These are phyloP conservation scores for Neonectria hederae DNA, from an alignment of 2,329 filamentous ascomycete genomes.

Conservation along the genomic window DNA sequence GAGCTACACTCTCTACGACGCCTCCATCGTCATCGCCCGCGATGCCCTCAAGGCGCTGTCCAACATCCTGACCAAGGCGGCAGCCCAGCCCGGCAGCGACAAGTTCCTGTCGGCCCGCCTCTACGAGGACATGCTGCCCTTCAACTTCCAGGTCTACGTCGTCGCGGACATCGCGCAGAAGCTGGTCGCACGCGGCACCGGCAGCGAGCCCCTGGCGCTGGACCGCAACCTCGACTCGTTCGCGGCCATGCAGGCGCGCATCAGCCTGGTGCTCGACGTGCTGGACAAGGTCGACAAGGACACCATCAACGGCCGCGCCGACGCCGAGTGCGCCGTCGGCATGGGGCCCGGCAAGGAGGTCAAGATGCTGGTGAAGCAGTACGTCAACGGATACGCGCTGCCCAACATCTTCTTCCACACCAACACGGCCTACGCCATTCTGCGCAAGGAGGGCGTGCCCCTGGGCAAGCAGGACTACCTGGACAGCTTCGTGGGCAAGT, in stretches of 20 bases:
- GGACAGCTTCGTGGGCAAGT: slow-evolving; percentile 44
- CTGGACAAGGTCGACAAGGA: slow-evolving; percentile 48
- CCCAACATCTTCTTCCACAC: slow-evolving; percentile 74
- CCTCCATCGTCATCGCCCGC: slow-evolving; percentile 46
- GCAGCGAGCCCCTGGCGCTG: slow-evolving; percentile 40
- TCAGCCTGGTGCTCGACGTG: slow-evolving; percentile 44
- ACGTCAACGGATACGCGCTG: slow-evolving; percentile 58
- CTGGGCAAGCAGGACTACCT: slow-evolving; percentile 70
- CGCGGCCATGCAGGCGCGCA: slow-evolving; percentile 47
- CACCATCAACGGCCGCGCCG: slow-evolving; percentile 45
- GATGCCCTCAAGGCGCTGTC: slow-evolving; percentile 46
- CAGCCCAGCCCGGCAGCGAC: slow-evolving; percentile 45
- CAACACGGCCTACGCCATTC: slow-evolving; percentile 66
- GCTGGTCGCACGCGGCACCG: slow-evolving; percentile 47
- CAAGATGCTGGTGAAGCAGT: slow-evolving; percentile 48
- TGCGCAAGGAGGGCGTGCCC: slow-evolving; percentile 68
- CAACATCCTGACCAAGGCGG: slow-evolving; percentile 50
- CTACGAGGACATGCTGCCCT: slow-evolving; percentile 54
- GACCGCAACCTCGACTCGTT: slow-evolving; percentile 46
- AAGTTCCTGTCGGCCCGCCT: slow-evolving; percentile 47
- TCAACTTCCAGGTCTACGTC: slow-evolving; percentile 53
- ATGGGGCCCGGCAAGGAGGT: slow-evolving; percentile 45
- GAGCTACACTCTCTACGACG: slow-evolving; percentile 55
- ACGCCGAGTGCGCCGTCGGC: slow-evolving; percentile 42
- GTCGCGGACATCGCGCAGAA: slow-evolving; percentile 44